Percentiles rank a stretch among this genome's conserved stretches.
phyloP scores from a whole-genome alignment of 2,329 filamentous ascomycete genomes.

The Colletotrichum sp. region DNA sequence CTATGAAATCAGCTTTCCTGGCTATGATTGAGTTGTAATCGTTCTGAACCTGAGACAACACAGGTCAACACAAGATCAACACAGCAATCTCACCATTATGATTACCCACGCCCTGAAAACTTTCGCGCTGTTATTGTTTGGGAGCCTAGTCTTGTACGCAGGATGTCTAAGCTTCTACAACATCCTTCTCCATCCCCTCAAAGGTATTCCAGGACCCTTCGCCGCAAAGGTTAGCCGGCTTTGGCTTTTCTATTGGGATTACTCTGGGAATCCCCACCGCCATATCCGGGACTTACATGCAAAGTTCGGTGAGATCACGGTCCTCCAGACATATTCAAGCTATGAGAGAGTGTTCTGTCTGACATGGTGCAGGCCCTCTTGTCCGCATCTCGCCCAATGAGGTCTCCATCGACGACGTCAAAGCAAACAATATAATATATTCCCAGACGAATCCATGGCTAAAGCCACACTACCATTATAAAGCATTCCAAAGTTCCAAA shows the following conservation, averaged over 20 bases:
- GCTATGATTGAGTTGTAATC: not conserved
- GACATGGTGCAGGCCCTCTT: not conserved
- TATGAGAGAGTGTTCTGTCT: not conserved
- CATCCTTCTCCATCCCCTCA: not conserved
- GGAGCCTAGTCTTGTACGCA: not conserved
- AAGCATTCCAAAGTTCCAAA: not conserved
- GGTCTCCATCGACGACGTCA: not conserved
- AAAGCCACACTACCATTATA: conserved; percentile 2
- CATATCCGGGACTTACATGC: not conserved
- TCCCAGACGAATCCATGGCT: not conserved
- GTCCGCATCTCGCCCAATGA: conserved; percentile 10
- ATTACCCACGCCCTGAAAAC: not conserved
- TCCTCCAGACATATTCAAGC: not conserved
- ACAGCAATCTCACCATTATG: not conserved
- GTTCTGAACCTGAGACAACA: not conserved
- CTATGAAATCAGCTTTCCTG: not conserved
- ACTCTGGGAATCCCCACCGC: not conserved
- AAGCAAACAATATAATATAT: not conserved
- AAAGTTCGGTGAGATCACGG: not conserved
- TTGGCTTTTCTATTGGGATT: conserved; percentile 9
- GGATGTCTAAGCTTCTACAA: not conserved
- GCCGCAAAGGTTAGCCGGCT: not conserved
- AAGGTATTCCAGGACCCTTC: not conserved
- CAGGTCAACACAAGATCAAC: not conserved
- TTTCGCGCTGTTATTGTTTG: not conserved